Base-by-base conservation (phyloP, 2,329 filamentous ascomycete genomes). In the Calonectria henricotiae region DNA sequence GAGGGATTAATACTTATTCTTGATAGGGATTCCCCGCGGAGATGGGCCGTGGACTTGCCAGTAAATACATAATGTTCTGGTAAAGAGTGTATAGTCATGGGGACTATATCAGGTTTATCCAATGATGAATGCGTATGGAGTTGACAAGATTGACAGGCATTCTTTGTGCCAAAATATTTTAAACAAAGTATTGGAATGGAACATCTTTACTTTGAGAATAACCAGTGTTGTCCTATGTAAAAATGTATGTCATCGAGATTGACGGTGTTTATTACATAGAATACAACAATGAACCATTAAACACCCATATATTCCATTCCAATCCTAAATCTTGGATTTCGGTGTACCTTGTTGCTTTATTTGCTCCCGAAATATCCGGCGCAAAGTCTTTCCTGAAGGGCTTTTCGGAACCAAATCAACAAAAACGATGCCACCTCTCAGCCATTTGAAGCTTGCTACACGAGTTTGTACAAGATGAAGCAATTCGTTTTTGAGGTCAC, bases 371-470 rank as follows among this genome's bases (percentile, higher is more conserved):
- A 58, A 32, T 5, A 39, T 20, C 13, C 51, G 51, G 12, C 51
- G 51, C 51, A 58, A 17, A 8, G 51, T 58, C 51, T 58, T 58
- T 25, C 51, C 51, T 17, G 51, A 58, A 2, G 51, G 51, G 8
- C 51, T 58, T 12, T 58, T 58, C 6, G 51, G 51, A 2, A 58
- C 51, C 35, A 58, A 13, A 13, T 58, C 51, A 20, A 58, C 39
- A 12, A 58, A 58, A 23, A 58, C 32, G 9, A 58, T 25, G 20
- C 51, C 51, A 15, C 51, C 35, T 11, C 32, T 58, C 1, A 58
- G 5, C 51, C 51, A 58, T 23, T 58, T 58, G 11, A 58, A 58
- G 17, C 51, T 39, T 17, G 51, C 51, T 2, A 20, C 20, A 6
- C 51, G 51, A 7, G 12, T 39, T 39, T 58, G 11, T 1, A 58